Base-by-base conservation (phyloP, 208 protist species). In the Willaertia magna region DNA sequence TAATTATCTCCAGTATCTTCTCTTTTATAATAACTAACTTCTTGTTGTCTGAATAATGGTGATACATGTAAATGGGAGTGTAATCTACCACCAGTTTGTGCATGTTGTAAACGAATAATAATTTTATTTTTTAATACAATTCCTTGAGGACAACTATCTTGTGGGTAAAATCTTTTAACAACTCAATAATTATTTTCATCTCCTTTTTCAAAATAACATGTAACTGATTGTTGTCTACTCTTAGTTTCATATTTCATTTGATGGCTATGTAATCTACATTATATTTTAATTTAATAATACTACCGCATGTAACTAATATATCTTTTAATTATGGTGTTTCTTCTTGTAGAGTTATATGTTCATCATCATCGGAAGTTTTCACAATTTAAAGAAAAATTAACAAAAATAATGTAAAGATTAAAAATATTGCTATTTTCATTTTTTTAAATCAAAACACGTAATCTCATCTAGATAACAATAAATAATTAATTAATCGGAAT, bases 261-360 rank as follows among this genome's bases (percentile, higher is more conserved):
- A 84, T 84, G 79, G 26, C 34, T 47, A 46, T 84, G 79, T 43
- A 84, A 39, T 47, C 79, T 59, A 61, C 44, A 61, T 84, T 84
- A 30, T 84, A 47, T 84, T n/a, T 48, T 51, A 84, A 44, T 61
- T 84, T 84, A 22, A 84, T 59, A 61, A 61, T 44, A 61, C 30
- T 44, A 20, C 47, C 47, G 44, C 79, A 84, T 1, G 79, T 84
- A 16, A 84, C 76, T 34, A 44, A n/a, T 40, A 40, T 81, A 40
- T 81, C 51, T n/a, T 67, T 67, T 67, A 26, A 26, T 34, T 67
- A 16, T 30, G 55, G 55, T 67, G 55, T 67, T 67, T 67, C 55
- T 34, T 67, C 55, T 67, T 67, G 55, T 9, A n/a, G 55, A 2
- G 55, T 67, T 22, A 67, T 67, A 67, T 67, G 22, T 34, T 67